These are phyloP conservation scores for Sporothrix dimorphospora DNA, from an alignment of 2,329 filamentous ascomycete species.

Conservation along the genomic window DNA sequence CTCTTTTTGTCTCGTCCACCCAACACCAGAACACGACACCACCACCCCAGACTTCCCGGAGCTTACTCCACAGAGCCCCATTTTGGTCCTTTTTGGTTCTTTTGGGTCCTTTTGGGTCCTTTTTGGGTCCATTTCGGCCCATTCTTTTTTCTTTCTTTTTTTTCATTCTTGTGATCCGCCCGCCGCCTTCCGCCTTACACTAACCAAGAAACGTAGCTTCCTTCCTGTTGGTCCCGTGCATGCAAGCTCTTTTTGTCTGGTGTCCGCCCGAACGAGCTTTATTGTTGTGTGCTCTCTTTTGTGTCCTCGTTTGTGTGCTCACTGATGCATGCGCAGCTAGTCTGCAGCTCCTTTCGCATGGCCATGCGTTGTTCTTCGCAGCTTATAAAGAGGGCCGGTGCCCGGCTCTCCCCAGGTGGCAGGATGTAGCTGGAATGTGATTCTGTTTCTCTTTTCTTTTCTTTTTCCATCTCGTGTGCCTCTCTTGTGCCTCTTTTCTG, in stretches of 20 bases:
- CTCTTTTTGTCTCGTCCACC: not conserved
- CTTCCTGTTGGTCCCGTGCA: conserved; percentile 21
- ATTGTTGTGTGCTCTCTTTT: no score
- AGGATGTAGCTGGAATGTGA: no score
- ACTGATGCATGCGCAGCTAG: no score
- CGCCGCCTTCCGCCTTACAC: not conserved
- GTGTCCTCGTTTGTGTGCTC: not conserved
- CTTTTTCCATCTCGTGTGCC: no score
- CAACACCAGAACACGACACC: no score
- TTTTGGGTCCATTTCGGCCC: not conserved
- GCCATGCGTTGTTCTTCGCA: not conserved
- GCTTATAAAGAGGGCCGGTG: not conserved
- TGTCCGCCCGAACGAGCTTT: no score
- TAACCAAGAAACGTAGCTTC: not conserved
- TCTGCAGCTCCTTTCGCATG: not conserved
- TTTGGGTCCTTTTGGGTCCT: no score
- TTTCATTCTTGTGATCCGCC: not conserved
- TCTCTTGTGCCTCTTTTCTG: no score
- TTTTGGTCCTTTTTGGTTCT: not conserved
- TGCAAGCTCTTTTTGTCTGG: not conserved
- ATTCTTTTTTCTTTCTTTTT: not conserved
- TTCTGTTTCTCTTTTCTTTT: no score
- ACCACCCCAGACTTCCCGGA: not conserved
- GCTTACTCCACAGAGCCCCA: not conserved
- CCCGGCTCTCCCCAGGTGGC: not conserved